phyloP scores from a whole-genome alignment of 2,329 filamentous ascomycete species.

The Grosmannia clavigera region DNA sequence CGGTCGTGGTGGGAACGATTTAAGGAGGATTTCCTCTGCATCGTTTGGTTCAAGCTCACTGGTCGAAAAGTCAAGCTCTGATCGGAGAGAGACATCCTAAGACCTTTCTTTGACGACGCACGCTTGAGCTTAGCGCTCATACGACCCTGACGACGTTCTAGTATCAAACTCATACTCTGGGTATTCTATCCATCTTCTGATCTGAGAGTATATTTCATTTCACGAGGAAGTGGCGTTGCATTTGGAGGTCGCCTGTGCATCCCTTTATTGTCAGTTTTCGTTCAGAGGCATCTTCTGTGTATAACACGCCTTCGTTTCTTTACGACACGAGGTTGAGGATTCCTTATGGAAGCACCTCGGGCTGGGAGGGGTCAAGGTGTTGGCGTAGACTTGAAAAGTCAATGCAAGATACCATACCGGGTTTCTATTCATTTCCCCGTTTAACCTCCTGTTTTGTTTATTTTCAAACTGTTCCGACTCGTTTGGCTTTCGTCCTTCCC shows the following conservation, averaged over 20 bases:
- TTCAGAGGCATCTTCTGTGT: not conserved
- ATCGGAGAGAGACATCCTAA: constrained; percentile 3
- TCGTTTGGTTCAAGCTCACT: constrained; percentile 51
- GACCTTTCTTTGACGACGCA: not conserved
- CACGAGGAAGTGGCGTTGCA: not conserved
- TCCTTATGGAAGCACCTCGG: not conserved
- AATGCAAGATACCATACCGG: not conserved
- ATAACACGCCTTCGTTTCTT: not conserved
- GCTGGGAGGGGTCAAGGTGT: not conserved
- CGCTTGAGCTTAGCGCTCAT: not conserved
- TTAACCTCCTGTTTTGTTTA: not conserved
- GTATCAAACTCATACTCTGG: not conserved
- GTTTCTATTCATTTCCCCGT: not conserved
- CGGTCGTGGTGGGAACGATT: constrained; percentile 67
- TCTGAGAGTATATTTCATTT: not conserved
- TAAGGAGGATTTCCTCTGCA: constrained; percentile 52
- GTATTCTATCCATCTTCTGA: not conserved
- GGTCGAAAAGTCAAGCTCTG: constrained; percentile 47
- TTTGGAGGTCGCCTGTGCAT: not conserved
- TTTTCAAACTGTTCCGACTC: not conserved
- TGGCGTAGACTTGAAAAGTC: not conserved
- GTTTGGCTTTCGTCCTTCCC: not conserved
- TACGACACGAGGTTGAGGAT: not conserved
- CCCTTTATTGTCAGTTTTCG: not conserved
- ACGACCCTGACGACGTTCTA: constrained; percentile 8